Percentiles rank a stretch among this genome's conserved stretches.
Evolutionary conservation across 2,329 filamentous ascomycete species (phyloP).

Genomic region (Coniochaeta hoffmannii): DNA sequence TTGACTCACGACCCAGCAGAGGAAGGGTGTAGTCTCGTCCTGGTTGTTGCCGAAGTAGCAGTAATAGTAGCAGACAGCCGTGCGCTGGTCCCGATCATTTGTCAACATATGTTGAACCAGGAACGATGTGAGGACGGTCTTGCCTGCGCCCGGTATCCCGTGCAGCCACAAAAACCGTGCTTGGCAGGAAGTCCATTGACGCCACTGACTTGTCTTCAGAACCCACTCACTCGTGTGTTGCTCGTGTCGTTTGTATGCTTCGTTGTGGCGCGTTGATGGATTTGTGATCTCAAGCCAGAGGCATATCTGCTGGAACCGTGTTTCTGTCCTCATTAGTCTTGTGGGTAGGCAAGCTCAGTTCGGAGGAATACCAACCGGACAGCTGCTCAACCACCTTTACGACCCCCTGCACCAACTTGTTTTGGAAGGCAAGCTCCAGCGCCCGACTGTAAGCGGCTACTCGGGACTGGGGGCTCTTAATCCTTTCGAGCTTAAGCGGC

Average conservation of each 20-base stretch:
- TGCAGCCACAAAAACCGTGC: constrained; percentile 11
- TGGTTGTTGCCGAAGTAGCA: constrained; percentile 11
- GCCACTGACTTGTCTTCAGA: neutral
- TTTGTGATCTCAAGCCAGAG: too few relatives aligned
- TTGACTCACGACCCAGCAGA: constrained; percentile 13
- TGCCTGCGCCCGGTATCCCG: constrained; percentile 18
- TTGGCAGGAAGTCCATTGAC: neutral
- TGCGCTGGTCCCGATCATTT: constrained; percentile 4
- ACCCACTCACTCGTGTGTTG: neutral
- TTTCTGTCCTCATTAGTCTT: too few relatives aligned
- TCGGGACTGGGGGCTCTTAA: too few relatives aligned
- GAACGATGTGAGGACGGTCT: constrained; percentile 20
- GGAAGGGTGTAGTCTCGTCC: constrained; percentile 11
- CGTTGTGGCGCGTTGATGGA: too few relatives aligned
- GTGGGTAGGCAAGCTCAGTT: too few relatives aligned
- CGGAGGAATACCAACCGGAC: too few relatives aligned
- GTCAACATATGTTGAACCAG: constrained; percentile 14
- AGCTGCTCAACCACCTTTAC: too few relatives aligned
- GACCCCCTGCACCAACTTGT: too few relatives aligned
- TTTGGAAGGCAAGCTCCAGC: too few relatives aligned
- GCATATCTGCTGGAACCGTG: too few relatives aligned
- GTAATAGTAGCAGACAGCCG: constrained; percentile 13
- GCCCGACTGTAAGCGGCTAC: too few relatives aligned
- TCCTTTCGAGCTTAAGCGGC: too few relatives aligned
- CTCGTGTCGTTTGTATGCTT: neutral